Evolutionary conservation across 225 moss, liverwort and hornwort genomes (phyloP).

Genomic region (Anthoceros angustus): DNA sequence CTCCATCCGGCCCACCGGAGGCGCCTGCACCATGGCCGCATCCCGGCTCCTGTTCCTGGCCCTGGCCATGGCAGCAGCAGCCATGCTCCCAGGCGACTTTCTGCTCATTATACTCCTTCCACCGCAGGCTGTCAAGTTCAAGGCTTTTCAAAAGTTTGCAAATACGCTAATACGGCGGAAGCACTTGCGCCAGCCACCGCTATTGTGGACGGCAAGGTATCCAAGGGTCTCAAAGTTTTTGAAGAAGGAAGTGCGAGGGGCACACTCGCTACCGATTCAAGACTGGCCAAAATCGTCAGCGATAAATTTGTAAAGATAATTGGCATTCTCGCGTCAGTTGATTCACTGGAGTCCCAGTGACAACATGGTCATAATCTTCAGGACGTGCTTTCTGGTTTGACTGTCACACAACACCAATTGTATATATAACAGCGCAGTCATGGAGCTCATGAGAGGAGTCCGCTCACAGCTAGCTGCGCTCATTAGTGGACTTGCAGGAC

Average conservation of each 20-base stretch:
- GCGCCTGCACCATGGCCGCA: too few relatives aligned
- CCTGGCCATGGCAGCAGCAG: too few relatives aligned
- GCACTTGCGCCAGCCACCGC: conserved; percentile 63
- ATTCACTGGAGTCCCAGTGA: neutral
- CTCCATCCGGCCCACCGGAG: too few relatives aligned
- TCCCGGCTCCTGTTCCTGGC: too few relatives aligned
- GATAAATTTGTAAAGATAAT: conserved; percentile 42
- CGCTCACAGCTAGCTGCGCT: conserved; percentile 62
- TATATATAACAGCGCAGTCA: conserved; percentile 47
- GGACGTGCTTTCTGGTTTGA: neutral
- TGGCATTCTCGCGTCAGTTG: neutral
- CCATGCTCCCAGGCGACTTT: too few relatives aligned
- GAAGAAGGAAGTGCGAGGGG: conserved; percentile 52
- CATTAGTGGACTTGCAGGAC: conserved; percentile 55
- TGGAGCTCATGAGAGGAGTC: conserved; percentile 77
- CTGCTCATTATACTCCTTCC: too few relatives aligned
- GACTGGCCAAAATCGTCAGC: conserved; percentile 66
- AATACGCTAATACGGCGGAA: conserved; percentile 79
- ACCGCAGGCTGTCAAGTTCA: conserved; percentile 49
- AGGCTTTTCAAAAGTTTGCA: conserved; percentile 81
- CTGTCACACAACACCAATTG: conserved; percentile 45
- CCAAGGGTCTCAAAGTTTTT: conserved; percentile 64
- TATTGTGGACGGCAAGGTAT: conserved; percentile 68
- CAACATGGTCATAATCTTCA: neutral
- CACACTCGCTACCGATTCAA: conserved; percentile 64